Evolutionary conservation across 2,329 filamentous ascomycete genomes (phyloP), one percentile per base, ranked within the genome.

Genomic region (Fusarium sp.): DNA sequence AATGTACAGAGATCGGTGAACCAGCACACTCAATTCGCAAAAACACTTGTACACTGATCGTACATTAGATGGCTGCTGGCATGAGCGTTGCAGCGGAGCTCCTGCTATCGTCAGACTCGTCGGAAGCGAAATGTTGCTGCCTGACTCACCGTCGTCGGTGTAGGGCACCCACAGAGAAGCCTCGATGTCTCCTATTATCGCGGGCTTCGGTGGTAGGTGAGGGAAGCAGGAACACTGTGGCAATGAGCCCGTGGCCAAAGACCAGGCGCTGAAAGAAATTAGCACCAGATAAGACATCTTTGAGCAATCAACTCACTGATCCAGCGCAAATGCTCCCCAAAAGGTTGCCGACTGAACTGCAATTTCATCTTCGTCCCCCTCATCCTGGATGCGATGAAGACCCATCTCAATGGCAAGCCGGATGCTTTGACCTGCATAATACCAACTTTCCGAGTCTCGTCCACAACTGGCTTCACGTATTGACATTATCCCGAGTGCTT

Each of bases 401-500:
- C 92, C 91, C 85, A 94, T 90, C 79, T 94, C 93, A 40, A 94
- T 85, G 34, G 92, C 92, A 71, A 94, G 87, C 5, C 92, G 88
- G 67, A 94, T 90, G 76, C 92, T 93, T 79, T 93, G 90, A 1
- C 93, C 92, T 3, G 91, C 90, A 72, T 93, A 92, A 67, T 90
- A 92, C 86, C 92, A 94, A 60, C 92, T 93, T 72, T 92, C 90
- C 34, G 91, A 93, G 76, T 94, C 91, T 37, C 92, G 87, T 1
- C 92, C 92, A 72, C 90, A 91, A 77, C 92, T 94, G 4, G 91
- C 92, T 82, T 95, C 92, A 47, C 93, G 85, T 72, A 94, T 90
- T 7, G 91, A 92, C 92, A 95, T 93, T 76, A 95, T 89, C 7
- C 92, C 92, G 20, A 95, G 83, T 2, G 93, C 93, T 82, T 95